Evolutionary conservation across 306 rosid genomes (phyloP), one percentile per base, ranked within the genome.

Genomic region (Trichosanthes cucumerina): DNA sequence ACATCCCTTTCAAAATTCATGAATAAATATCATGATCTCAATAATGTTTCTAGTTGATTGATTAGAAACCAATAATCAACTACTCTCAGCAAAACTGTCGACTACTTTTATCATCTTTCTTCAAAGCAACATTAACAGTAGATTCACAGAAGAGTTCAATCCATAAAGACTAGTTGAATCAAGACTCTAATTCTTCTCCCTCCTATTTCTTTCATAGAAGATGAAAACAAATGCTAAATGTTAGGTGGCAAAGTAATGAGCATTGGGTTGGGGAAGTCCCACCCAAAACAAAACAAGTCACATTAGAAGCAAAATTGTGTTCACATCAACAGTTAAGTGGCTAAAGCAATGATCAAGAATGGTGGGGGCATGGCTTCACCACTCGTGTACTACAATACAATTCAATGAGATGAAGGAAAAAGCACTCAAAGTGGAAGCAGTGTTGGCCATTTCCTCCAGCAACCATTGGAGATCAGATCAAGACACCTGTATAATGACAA

Each of bases 371-470:
- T 62, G 81, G 33, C 44, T 81, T 80, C 76, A 58, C 41, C 79
- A 64, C 79, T 72, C 73, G 23, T 80, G 70, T 70, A 59, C 82
- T 81, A n/a, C 21, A 44, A 11, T 52, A 31, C 4, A 56, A 63
- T 75, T 62, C 65, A 80, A 68, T 47, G 73, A 82, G 81, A 76
- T 44, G 79, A 80, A 77, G 80, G 52, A 78, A 80, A 84, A 82
- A 79, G 65, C 66, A 78, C 53, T 81, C 82, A 68, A 83, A 86
- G 86, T 81, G 85, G 88, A 78, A 52, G 74, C 71, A 80, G 78
- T 46, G 80, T 23, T 13, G 80, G 69, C 79, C 84, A 80, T 76
- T 75, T 60, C 41, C 65, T 53, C 52, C 78, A 59, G 52, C 80
- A 75, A 71, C 78, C 91, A 75, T 85, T 82, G 82, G 82, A 18